phyloP scores from a whole-genome alignment of 2,329 filamentous ascomycete species.

The Westerdykella ornata region DNA sequence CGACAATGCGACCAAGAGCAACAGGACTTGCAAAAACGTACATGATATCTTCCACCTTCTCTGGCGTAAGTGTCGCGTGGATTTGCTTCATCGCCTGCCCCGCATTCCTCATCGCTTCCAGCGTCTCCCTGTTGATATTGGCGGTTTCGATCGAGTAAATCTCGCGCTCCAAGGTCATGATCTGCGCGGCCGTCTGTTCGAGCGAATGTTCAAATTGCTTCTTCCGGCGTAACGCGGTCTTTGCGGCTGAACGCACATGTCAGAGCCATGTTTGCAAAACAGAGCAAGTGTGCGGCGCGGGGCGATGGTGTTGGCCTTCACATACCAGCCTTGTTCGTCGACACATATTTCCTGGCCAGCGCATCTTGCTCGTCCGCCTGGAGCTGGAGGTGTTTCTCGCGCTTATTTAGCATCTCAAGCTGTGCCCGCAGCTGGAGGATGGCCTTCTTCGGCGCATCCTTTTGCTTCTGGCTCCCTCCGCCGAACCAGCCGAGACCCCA shows the following conservation, averaged over 20 bases:
- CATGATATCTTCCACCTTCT: slow-evolving; percentile 95
- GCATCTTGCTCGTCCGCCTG: slow-evolving; percentile 91
- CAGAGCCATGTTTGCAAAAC: background rate
- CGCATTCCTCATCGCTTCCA: slow-evolving; percentile 88
- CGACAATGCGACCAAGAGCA: background rate
- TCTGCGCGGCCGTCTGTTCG: slow-evolving; percentile 84
- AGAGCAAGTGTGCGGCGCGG: background rate
- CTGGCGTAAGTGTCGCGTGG: slow-evolving; percentile 80
- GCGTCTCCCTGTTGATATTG: slow-evolving; percentile 96
- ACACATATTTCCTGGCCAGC: slow-evolving; percentile 81
- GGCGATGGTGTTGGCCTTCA: slow-evolving; percentile 8
- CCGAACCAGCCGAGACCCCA: slow-evolving; percentile 73
- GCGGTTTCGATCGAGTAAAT: slow-evolving; percentile 96
- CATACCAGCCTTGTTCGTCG: slow-evolving; percentile 84
- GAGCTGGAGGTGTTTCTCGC: slow-evolving; percentile 81
- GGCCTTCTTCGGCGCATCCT: slow-evolving; percentile 93
- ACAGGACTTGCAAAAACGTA: slow-evolving; percentile 46
- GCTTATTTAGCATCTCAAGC: slow-evolving; percentile 95
- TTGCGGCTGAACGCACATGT: slow-evolving; percentile 59
- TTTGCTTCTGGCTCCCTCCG: slow-evolving; percentile 74
- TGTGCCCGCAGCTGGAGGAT: slow-evolving; percentile 82
- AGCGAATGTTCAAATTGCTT: slow-evolving; percentile 88
- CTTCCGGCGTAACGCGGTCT: slow-evolving; percentile 84
- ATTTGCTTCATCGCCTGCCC: slow-evolving; percentile 88
- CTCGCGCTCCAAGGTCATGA: slow-evolving; percentile 87